Base-by-base conservation (phyloP, 495 filamentous ascomycete species). In the Extremus antarcticus region DNA sequence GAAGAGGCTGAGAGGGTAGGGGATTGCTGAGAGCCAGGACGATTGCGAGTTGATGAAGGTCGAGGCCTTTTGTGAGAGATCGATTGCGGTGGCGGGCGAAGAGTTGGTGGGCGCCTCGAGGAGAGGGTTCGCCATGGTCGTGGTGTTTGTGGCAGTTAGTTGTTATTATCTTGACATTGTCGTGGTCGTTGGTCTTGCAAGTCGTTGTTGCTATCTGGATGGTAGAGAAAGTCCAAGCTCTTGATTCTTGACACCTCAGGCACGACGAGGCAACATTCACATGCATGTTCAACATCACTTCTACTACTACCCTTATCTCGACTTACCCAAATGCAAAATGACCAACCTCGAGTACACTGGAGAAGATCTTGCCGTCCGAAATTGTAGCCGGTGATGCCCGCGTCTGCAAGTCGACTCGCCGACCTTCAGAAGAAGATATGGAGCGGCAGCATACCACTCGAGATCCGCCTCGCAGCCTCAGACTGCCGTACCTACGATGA, bases 1-100 rank as follows among this genome's bases (percentile, higher is more conserved):
- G 76, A 74, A 63, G 76, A 79, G 50, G 77, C 57, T 58, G 75
- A 78, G 43, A 62, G 71, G 60, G 54, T 64, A 71, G 10, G 70
- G 70, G 20, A 84, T 59, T 2, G 76, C 66, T 51, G 75, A 77
- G 48, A 51, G 29, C 48, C 48, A 61, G n/a, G 65, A 63, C 16
- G 71, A 67, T 25, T 76, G 68, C 43, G 66, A 73, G 50, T 71
- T 70, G 47, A 95, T 78, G 57, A 92, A 75, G 23, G 66, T 59
- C 0, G 87, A 83, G 52, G 91, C 87, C 70, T 88, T 80, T 63
- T 90, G 87, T 11, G 92, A 86, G 39, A 88, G 74, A 53, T 74
- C 74, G 49, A 94, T 73, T 29, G 88, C 83, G 35, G 70, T 68
- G 29, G 70, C 65, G 29, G 76, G 65, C 15, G 66, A 51, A 32